A percentile compares a stretch with the other conserved stretches of the same genome.
phyloP scores from a whole-genome alignment of 2,329 filamentous ascomycete genomes.

The Sporothrix sp. region DNA sequence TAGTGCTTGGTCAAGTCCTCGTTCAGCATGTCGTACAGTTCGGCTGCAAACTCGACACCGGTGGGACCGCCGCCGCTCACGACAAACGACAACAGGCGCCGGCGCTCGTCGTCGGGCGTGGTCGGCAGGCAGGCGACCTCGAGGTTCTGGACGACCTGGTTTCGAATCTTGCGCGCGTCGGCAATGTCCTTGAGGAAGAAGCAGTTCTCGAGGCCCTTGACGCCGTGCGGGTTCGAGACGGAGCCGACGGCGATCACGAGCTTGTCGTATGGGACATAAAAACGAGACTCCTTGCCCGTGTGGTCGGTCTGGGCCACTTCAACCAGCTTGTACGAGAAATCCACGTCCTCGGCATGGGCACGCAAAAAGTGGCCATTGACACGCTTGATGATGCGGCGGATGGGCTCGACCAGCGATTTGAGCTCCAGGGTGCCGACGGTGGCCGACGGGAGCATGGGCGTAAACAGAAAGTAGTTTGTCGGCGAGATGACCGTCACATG shows the following conservation, averaged over 20 bases:
- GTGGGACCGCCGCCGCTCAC: slow-evolving; percentile 91
- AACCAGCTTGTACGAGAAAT: slow-evolving; percentile 83
- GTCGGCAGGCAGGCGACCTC: slow-evolving; percentile 90
- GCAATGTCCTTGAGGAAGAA: slow-evolving; percentile 93
- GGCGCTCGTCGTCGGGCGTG: slow-evolving; percentile 77
- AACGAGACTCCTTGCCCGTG: slow-evolving; percentile 62
- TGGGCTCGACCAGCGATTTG: slow-evolving; percentile 83
- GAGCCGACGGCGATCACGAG: slow-evolving; percentile 87
- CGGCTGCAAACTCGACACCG: slow-evolving; percentile 94
- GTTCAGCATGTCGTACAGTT: slow-evolving; percentile 91
- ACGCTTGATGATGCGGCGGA: slow-evolving; percentile 69
- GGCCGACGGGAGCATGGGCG: slow-evolving; percentile 92
- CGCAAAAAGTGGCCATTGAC: slow-evolving; percentile 85
- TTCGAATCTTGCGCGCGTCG: slow-evolving; percentile 82
- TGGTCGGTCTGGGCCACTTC: slow-evolving; percentile 69
- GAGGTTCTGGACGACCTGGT: slow-evolving; percentile 78
- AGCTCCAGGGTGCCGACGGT: slow-evolving; percentile 93
- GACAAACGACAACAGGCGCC: slow-evolving; percentile 86
- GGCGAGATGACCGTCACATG: slow-evolving; percentile 93
- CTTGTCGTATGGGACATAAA: slow-evolving; percentile 97
- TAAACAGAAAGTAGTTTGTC: slow-evolving; percentile 95
- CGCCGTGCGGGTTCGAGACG: slow-evolving; percentile 87
- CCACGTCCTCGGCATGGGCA: slow-evolving; percentile 76
- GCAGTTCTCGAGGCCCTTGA: slow-evolving; percentile 87
- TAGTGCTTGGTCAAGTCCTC: slow-evolving; percentile 81